Evolutionary conservation across 345 rosid species (phyloP).

Genomic region (Corchorus capsularis): DNA sequence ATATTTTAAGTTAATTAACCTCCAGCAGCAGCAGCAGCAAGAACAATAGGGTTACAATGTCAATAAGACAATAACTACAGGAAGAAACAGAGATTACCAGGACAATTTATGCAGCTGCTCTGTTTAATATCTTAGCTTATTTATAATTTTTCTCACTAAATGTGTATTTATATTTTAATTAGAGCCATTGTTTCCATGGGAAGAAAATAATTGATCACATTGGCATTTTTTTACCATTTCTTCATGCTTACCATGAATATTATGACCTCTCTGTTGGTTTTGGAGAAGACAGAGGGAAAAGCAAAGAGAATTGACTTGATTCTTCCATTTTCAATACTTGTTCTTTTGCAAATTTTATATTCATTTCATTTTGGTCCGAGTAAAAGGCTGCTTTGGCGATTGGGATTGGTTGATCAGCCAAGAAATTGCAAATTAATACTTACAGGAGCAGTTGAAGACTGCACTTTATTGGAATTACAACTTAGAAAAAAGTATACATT

Average conservation of each 20-base stretch:
- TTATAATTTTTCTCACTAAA: background rate
- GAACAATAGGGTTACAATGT: slow-evolving; percentile 10
- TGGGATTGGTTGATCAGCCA: background rate
- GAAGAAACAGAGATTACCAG: background rate
- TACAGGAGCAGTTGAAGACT: slow-evolving; percentile 23
- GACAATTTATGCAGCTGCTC: background rate
- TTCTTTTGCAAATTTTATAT: too few relatives aligned
- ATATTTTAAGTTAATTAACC: slow-evolving; percentile 73
- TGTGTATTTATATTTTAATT: background rate
- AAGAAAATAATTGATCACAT: too few relatives aligned
- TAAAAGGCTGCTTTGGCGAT: too few relatives aligned
- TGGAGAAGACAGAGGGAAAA: background rate
- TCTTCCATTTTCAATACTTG: too few relatives aligned
- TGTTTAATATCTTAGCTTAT: background rate
- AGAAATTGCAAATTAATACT: background rate
- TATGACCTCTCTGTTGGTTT: background rate
- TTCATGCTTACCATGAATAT: background rate
- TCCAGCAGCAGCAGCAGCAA: slow-evolving; percentile 68
- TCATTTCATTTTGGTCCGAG: too few relatives aligned
- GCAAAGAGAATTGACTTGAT: background rate
- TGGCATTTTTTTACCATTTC: background rate
- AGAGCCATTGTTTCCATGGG: background rate
- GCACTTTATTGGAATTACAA: background rate
- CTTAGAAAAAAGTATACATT: too few relatives aligned
- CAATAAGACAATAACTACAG: background rate